Conservation (phyloP, 1,284 basidiomycete genomes). For the Ganoderma lingzhi region DNA sequence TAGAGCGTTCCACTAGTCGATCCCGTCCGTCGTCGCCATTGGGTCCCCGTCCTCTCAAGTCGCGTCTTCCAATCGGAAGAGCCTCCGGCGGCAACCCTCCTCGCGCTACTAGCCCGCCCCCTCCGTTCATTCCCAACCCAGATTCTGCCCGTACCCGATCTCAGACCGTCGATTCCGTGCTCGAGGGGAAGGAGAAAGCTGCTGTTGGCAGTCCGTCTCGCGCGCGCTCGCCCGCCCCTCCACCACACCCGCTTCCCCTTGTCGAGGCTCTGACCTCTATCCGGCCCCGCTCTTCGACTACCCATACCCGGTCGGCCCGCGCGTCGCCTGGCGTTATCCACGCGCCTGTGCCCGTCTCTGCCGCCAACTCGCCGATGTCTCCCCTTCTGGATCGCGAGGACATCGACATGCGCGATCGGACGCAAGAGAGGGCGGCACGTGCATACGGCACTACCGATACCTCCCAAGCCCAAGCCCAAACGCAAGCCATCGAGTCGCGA, state of each 20-base stretch:
- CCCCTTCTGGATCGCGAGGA: neutral
- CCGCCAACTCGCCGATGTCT: conserved; percentile 10
- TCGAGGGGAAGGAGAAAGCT: neutral
- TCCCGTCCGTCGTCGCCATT: conserved; percentile 57
- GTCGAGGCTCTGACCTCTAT: conserved; percentile 4
- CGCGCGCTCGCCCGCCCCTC: neutral
- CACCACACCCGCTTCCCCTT: neutral
- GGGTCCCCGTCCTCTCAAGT: conserved; percentile 51
- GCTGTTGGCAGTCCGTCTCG: neutral
- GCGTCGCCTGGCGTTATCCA: conserved; percentile 28
- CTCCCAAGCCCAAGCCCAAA: conserved; percentile 3
- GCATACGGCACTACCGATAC: conserved; percentile 46
- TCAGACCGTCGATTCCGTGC: conserved; percentile 16
- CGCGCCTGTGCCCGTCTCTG: conserved; percentile 34
- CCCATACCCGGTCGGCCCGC: neutral
- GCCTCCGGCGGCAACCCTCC: conserved; percentile 12
- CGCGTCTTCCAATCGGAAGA: conserved; percentile 38
- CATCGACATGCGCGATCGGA: neutral
- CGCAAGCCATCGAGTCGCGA: conserved; percentile 1
- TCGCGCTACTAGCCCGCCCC: conserved; percentile 15
- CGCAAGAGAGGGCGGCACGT: conserved; percentile 33
- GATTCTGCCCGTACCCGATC: conserved; percentile 24
- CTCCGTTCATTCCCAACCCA: conserved; percentile 28
- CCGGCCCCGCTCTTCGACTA: conserved; percentile 10
- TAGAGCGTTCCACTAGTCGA: conserved; percentile 41